Conservation (phyloP, 495 filamentous ascomycete species). For the Penicillium simplicissimum region DNA sequence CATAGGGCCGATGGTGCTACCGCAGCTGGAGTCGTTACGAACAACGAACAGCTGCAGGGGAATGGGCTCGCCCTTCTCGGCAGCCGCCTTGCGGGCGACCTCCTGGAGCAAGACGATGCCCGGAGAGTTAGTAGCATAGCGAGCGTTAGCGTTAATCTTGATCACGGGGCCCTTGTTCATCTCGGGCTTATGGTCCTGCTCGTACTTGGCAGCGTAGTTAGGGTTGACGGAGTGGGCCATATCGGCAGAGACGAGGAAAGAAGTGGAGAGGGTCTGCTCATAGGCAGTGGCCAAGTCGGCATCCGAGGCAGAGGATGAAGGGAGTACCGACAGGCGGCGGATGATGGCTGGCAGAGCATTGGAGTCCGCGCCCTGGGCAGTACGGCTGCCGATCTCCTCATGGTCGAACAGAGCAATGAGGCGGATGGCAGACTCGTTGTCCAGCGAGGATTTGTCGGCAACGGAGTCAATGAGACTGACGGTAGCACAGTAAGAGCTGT, state of each 20-base stretch:
- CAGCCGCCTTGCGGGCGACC: constrained; percentile 64
- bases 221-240: constrained; percentile 96
- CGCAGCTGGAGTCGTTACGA: constrained; percentile 90
- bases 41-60: constrained; percentile 96
- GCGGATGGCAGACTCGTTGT: constrained; percentile 78
- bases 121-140: constrained; percentile 94
- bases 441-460: constrained; percentile 58
- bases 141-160: constrained; percentile 96
- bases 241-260: constrained; percentile 93
- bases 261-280: constrained; percentile 89
- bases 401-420: constrained; percentile 94
- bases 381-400: constrained; percentile 91
- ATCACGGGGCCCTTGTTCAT: constrained; percentile 97
- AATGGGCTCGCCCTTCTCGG: constrained; percentile 56
- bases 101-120: constrained; percentile 93
- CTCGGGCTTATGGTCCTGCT: constrained; percentile 83
- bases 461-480: constrained; percentile 80
- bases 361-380: constrained; percentile 90
- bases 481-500: constrained; percentile 89
- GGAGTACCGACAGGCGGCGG: constrained; percentile 80
- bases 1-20: constrained; percentile 96
- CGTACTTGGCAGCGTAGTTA: constrained; percentile 91
- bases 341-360: constrained; percentile 88
- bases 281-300: constrained; percentile 72
- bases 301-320: constrained; percentile 49